phyloP scores from a whole-genome alignment of 139 green algal genomes.

The Pedinophyceae sp. region DNA sequence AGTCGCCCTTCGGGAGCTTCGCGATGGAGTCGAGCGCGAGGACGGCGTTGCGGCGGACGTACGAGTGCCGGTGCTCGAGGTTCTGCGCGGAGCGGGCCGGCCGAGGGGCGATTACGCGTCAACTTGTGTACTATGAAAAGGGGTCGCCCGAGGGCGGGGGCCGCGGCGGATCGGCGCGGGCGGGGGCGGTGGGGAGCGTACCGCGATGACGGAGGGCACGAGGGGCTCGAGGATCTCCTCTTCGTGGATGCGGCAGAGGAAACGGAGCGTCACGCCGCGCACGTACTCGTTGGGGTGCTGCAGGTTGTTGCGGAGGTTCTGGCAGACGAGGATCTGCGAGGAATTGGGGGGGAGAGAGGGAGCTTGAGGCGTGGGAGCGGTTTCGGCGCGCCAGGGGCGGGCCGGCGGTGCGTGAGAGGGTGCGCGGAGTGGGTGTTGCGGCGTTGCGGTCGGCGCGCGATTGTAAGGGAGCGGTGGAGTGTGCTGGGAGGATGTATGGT shows the following conservation, averaged over 20 bases:
- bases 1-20: constrained; percentile 83
- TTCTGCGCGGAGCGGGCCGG: constrained; percentile 42
- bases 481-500: too few relatives aligned
- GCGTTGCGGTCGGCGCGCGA: too few relatives aligned
- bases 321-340: constrained; percentile 93
- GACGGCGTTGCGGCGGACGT: constrained; percentile 90
- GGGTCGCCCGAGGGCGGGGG: too few relatives aligned
- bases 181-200: too few relatives aligned
- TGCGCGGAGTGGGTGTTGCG: too few relatives aligned
- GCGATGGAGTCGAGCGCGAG: constrained; percentile 84
- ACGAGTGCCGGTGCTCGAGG: constrained; percentile 94
- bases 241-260: constrained; percentile 90
- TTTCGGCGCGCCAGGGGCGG: neutral
- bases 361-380: neutral
- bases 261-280: constrained; percentile 81
- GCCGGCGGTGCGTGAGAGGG: too few relatives aligned
- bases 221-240: constrained; percentile 96
- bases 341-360: neutral
- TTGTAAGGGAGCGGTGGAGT: too few relatives aligned
- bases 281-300: constrained; percentile 99
- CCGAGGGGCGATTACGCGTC: too few relatives aligned
- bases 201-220: constrained; percentile 70
- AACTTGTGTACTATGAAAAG: too few relatives aligned
- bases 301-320: constrained; percentile 98
- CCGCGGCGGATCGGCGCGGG: too few relatives aligned